These are phyloP conservation scores for Leishmania arabica DNA, from an alignment of 208 protist species.

Conservation along the genomic window DNA sequence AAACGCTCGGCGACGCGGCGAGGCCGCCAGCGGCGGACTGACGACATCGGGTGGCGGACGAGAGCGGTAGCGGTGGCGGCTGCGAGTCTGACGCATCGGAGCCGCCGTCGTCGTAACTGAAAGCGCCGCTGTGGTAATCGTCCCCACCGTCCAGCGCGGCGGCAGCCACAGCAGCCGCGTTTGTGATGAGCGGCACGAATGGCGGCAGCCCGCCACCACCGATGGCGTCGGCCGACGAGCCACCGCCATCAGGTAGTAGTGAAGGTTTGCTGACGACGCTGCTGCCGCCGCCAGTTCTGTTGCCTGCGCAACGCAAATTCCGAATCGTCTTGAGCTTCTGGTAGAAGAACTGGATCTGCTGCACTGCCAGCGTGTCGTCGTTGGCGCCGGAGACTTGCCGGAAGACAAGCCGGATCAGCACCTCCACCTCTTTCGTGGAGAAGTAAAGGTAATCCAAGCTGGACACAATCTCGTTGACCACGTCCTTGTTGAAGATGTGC, in stretches of 20 bases:
- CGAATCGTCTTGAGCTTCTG: slow-evolving; percentile 44
- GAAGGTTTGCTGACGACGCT: background rate
- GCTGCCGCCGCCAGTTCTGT: background rate
- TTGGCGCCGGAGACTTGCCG: slow-evolving; percentile 65
- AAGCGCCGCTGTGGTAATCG: background rate
- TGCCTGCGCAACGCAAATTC: slow-evolving; percentile 12
- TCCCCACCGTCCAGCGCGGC: slow-evolving; percentile 25
- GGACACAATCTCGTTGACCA: slow-evolving; percentile 77
- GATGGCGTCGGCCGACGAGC: background rate
- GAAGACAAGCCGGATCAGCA: slow-evolving; percentile 82
- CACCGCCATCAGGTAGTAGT: background rate
- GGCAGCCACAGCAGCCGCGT: slow-evolving; percentile 19
- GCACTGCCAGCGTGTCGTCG: slow-evolving; percentile 50
- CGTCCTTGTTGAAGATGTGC: slow-evolving; percentile 77
- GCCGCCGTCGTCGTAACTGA: slow-evolving; percentile 1
- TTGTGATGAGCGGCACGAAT: background rate
- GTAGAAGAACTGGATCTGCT: slow-evolving; percentile 64
- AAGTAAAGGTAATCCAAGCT: slow-evolving; percentile 77
- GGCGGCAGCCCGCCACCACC: background rate
- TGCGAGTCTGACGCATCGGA: background rate
- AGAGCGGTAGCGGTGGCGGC: slow-evolving; percentile 20
- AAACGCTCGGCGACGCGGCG: background rate
- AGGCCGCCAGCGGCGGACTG: background rate
- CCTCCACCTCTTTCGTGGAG: slow-evolving; percentile 64
- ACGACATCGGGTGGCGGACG: slow-evolving; percentile 15